Conservation (phyloP, 805 yeast species). For the Komagataella populi region DNA sequence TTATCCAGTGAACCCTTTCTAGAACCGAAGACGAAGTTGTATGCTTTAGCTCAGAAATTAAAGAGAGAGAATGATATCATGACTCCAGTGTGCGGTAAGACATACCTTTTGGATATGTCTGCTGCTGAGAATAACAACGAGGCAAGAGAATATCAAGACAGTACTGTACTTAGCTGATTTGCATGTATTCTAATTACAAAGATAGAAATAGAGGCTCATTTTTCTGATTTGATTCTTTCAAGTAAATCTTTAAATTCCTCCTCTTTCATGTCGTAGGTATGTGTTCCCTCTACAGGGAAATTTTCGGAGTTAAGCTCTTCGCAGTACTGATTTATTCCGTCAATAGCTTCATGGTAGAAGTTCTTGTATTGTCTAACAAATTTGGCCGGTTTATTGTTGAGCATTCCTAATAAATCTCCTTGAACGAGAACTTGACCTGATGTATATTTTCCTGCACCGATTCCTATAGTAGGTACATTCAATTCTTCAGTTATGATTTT, state of each 20-base stretch:
- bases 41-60: conserved; percentile 29
- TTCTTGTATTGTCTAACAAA: conserved; percentile 64
- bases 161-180: background rate
- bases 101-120: conserved; percentile 36
- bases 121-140: conserved; percentile 8
- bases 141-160: conserved; percentile 6
- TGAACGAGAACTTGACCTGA: conserved; percentile 88
- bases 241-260: conserved; percentile 38
- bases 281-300: conserved; percentile 51
- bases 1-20: conserved; percentile 77
- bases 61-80: conserved; percentile 25
- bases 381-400: conserved; percentile 42
- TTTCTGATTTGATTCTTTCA: background rate
- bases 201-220: background rate
- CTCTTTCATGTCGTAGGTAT: conserved; percentile 58
- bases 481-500: conserved; percentile 44
- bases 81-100: conserved; percentile 70
- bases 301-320: conserved; percentile 37
- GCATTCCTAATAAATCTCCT: conserved; percentile 73
- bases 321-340: conserved; percentile 39
- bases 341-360: conserved; percentile 31
- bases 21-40: conserved; percentile 62
- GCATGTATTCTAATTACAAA: background rate
- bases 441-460: conserved; percentile 81
- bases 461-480: conserved; percentile 78